A percentile compares a stretch with the other conserved stretches of the same genome.
Conservation (phyloP, 1,284 basidiomycete genomes). For the Earliella scabrosa region DNA sequence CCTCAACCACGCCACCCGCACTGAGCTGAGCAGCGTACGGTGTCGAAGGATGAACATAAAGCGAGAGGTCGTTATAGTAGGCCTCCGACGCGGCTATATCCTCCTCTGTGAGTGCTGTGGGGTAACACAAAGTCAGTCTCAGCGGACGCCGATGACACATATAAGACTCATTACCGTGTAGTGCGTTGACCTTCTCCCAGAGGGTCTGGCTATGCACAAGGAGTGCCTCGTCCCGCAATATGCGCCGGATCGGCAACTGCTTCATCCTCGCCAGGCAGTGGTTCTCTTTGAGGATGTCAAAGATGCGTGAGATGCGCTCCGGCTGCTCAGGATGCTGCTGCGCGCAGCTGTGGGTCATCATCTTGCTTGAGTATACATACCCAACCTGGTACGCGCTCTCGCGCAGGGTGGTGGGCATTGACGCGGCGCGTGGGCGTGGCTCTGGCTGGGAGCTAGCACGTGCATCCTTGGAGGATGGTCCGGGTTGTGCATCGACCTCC, state of each 20-base stretch:
- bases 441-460: neutral
- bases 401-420: slow-evolving; percentile 21
- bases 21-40: slow-evolving; percentile 87
- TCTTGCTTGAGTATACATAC: slow-evolving; percentile 86
- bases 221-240: slow-evolving; percentile 77
- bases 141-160: slow-evolving; percentile 17
- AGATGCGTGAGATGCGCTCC: slow-evolving; percentile 84
- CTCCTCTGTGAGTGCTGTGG: slow-evolving; percentile 71
- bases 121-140: neutral
- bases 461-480: neutral
- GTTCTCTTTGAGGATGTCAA: slow-evolving; percentile 61
- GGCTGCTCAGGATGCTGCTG: slow-evolving; percentile 87
- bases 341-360: slow-evolving; percentile 83
- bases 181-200: slow-evolving; percentile 88
- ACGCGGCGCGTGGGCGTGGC: slow-evolving; percentile 21
- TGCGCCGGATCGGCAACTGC: slow-evolving; percentile 76
- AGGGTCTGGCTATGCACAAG: slow-evolving; percentile 90
- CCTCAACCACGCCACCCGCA: slow-evolving; percentile 94
- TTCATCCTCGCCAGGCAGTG: slow-evolving; percentile 80
- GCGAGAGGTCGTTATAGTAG: slow-evolving; percentile 88
- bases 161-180: slow-evolving; percentile 56
- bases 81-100: slow-evolving; percentile 72
- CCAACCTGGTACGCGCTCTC: slow-evolving; percentile 52
- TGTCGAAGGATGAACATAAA: slow-evolving; percentile 91
- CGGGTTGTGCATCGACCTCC: slow-evolving; percentile 6